Conservation (phyloP, 2,329 filamentous ascomycete genomes). For the Cordyceps militaris region DNA sequence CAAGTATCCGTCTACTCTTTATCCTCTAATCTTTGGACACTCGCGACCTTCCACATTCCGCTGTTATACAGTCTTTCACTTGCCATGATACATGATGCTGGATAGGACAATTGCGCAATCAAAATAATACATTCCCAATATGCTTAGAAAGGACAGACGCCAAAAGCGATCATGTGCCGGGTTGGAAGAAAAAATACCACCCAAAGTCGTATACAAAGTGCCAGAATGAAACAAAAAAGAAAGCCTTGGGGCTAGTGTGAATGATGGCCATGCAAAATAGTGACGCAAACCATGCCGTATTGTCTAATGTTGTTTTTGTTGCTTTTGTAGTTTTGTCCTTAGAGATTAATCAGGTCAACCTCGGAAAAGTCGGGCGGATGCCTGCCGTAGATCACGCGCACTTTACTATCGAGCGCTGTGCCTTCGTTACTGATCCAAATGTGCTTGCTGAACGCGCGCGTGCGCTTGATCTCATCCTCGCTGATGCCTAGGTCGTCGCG, state of each 20-base stretch:
- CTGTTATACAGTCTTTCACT: too few relatives aligned
- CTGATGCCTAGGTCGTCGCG: slow-evolving; percentile 83
- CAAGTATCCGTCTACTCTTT: not conserved
- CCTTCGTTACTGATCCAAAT: slow-evolving; percentile 96
- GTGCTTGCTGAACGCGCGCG: slow-evolving; percentile 64
- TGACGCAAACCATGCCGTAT: not conserved
- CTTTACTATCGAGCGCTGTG: slow-evolving; percentile 77
- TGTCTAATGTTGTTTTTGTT: not conserved
- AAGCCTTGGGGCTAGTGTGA: not conserved
- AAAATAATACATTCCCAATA: too few relatives aligned
- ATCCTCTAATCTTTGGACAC: too few relatives aligned
- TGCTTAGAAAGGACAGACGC: too few relatives aligned
- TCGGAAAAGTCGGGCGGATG: slow-evolving; percentile 88
- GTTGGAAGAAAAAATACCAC: not conserved
- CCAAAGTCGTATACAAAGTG: too few relatives aligned
- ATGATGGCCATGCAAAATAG: not conserved
- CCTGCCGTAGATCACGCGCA: slow-evolving; percentile 73
- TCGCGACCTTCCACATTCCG: too few relatives aligned
- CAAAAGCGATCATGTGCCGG: not conserved
- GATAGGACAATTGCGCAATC: too few relatives aligned
- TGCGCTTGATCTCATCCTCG: slow-evolving; percentile 81
- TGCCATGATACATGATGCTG: too few relatives aligned
- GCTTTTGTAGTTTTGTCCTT: slow-evolving; percentile 12
- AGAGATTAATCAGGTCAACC: slow-evolving; percentile 77
- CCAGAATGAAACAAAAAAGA: not conserved